Evolutionary conservation across 441 rosid genomes (phyloP).

Genomic region (Gossypium gossypioides): DNA sequence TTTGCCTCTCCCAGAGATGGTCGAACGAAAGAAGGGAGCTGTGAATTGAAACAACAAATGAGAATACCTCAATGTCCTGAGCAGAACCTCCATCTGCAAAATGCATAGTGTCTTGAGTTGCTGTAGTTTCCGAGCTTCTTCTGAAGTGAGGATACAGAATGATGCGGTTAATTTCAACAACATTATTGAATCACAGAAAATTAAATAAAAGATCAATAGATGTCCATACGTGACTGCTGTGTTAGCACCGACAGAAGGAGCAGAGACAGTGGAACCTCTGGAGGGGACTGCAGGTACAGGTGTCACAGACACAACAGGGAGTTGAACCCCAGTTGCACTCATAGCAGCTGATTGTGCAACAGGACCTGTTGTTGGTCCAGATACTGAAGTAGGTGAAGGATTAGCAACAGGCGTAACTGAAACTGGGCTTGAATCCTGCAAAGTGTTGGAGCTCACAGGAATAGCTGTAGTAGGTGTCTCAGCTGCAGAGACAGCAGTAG

Average conservation of each 20-base stretch:
- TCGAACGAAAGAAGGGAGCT: not conserved
- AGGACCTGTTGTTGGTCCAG: slow-evolving; percentile 35
- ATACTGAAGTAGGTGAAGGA: slow-evolving; percentile 33
- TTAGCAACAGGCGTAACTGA: slow-evolving; percentile 40
- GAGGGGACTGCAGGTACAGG: slow-evolving; percentile 25
- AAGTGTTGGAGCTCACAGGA: slow-evolving; percentile 38
- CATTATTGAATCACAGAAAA: not conserved
- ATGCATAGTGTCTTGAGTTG: slow-evolving; percentile 33
- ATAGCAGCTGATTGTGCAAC: slow-evolving; percentile 31
- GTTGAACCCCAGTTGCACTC: slow-evolving; percentile 35
- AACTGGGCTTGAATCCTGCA: slow-evolving; percentile 52
- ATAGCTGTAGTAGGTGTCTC: slow-evolving; percentile 31
- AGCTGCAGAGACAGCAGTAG: slow-evolving; percentile 33
- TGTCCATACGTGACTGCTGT: slow-evolving; percentile 33
- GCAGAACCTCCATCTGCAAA: slow-evolving; percentile 38
- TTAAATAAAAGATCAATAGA: slow-evolving; percentile 13
- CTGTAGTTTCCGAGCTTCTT: slow-evolving; percentile 28
- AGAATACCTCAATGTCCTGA: slow-evolving; percentile 48
- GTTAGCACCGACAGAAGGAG: slow-evolving; percentile 23
- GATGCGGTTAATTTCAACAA: slow-evolving; percentile 1
- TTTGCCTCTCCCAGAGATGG: not conserved
- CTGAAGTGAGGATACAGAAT: slow-evolving; percentile 29
- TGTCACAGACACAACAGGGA: slow-evolving; percentile 15
- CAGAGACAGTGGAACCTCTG: slow-evolving; percentile 25
- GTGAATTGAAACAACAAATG: not conserved